phyloP scores from a whole-genome alignment of 768 basidiomycete species.

The Tulasnella sp. region DNA sequence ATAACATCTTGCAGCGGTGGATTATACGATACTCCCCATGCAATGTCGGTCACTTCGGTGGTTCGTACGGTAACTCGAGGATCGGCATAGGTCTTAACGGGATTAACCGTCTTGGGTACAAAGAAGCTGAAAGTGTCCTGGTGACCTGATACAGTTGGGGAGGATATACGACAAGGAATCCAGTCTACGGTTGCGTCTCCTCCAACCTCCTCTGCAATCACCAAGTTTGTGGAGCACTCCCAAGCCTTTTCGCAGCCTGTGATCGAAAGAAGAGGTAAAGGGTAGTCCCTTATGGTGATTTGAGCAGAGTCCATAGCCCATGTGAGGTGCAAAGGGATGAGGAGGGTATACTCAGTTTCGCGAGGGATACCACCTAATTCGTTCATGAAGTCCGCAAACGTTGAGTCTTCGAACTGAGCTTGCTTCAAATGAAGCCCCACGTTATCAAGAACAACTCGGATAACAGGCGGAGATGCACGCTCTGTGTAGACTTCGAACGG shows the following conservation, averaged over 20 bases:
- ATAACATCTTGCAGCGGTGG: slow-evolving; percentile 80
- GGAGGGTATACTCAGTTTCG: slow-evolving; percentile 59
- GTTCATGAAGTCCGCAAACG: slow-evolving; percentile 50
- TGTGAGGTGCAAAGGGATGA: slow-evolving; percentile 69
- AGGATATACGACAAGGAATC: slow-evolving; percentile 53
- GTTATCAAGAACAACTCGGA: slow-evolving; percentile 50
- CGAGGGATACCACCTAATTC: slow-evolving; percentile 60
- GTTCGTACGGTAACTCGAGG: slow-evolving; percentile 59
- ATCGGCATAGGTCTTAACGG: slow-evolving; percentile 81
- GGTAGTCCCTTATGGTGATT: slow-evolving; percentile 71
- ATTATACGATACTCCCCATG: slow-evolving; percentile 82
- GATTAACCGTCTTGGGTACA: slow-evolving; percentile 88
- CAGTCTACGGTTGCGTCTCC: slow-evolving; percentile 52
- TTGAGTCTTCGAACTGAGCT: slow-evolving; percentile 45
- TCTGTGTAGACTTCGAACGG: slow-evolving; percentile 28
- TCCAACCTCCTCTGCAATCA: slow-evolving; percentile 80
- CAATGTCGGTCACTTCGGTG: slow-evolving; percentile 51
- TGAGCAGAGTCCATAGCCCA: slow-evolving; percentile 50
- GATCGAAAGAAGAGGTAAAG: slow-evolving; percentile 69
- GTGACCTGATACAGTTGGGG: slow-evolving; percentile 38
- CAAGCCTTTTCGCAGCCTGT: slow-evolving; percentile 37
- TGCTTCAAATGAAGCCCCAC: slow-evolving; percentile 42
- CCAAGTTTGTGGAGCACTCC: slow-evolving; percentile 61
- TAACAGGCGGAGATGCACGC: slow-evolving; percentile 44
- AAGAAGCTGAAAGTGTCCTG: slow-evolving; percentile 42